These are phyloP conservation scores for Hypoxylon intermedium DNA, from an alignment of 495 filamentous ascomycete species.

Conservation along the genomic window DNA sequence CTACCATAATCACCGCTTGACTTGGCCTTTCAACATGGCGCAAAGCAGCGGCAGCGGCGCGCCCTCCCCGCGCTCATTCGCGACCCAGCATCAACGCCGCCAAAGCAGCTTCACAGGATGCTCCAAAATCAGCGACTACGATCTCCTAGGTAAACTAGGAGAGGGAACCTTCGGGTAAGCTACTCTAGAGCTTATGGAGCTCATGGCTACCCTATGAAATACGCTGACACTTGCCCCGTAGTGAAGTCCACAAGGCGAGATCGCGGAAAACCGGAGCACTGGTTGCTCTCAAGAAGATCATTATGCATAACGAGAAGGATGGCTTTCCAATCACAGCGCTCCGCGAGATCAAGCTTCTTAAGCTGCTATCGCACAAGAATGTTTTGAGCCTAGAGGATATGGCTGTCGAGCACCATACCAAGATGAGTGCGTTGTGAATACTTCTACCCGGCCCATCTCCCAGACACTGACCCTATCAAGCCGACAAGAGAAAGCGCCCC, in stretches of 20 bases:
- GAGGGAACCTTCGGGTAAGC: constrained; percentile 95
- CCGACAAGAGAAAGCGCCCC: constrained; percentile 79
- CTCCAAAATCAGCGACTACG: constrained; percentile 86
- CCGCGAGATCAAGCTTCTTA: constrained; percentile 93
- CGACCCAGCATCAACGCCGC: constrained; percentile 53
- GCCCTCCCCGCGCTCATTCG: constrained; percentile 54
- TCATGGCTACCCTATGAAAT: too few relatives aligned
- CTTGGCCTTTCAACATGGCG: constrained; percentile 33
- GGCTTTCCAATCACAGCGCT: constrained; percentile 83
- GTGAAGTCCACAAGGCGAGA: constrained; percentile 90
- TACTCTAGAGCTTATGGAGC: background rate
- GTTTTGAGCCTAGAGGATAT: constrained; percentile 90
- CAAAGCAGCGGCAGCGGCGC: constrained; percentile 36
- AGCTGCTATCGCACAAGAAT: constrained; percentile 89
- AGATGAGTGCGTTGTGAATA: constrained; percentile 63
- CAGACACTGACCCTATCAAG: constrained; percentile 42
- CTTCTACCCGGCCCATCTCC: background rate
- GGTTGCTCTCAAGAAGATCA: constrained; percentile 93
- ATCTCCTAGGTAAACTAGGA: constrained; percentile 88
- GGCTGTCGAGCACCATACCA: constrained; percentile 81
- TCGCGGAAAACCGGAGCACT: constrained; percentile 73
- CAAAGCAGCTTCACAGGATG: constrained; percentile 76
- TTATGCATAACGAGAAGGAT: constrained; percentile 87
- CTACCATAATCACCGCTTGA: too few relatives aligned
- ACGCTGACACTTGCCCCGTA: constrained; percentile 43